Base-by-base conservation (phyloP, 2,329 filamentous ascomycete species). In the Microdochium bolleyi region DNA sequence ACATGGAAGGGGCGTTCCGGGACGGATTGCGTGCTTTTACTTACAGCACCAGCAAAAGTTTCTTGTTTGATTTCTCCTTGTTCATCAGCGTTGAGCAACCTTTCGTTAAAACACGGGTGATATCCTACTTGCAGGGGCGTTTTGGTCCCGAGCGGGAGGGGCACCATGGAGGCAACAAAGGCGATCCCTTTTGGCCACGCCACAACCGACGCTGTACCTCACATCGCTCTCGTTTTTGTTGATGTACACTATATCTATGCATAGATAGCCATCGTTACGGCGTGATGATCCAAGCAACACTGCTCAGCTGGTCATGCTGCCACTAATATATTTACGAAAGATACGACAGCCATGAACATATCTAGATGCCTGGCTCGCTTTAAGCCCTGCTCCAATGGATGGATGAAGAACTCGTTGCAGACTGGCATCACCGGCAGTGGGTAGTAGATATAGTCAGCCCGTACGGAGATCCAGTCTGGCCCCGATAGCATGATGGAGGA, bases 1-100 rank as follows among this genome's bases (percentile, higher is more conserved):
- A 41, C 10, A 48, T 27, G 48, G 19, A 38, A 48, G 44, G 34
- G 50, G 53, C 50, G 50, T 54, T 52, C 30, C 19, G 30, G 53
- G 48, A 21, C 27, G n/a, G 24, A 32, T 22, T 44, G 30, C 3
- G 41, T 46, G 48, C 48, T 3, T 27, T 3, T 24, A 16, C 8
- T 27, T 49, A 19, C 48, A 30, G 48, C 48, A 49, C 48, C 48
- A 30, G 24, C 48, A 30, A 49, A 49, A 49, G 27, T 22, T 30
- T 16, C 14, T 27, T 25, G 21, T 49, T 49, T 46, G n/a, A 46
- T 46, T 46, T 19, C 19, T 46, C 14, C 41, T 22, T 19, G 41
- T 46, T 46, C 41, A 46, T 46, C 41, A 46, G 41, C 41, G 41
- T 46, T 46, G 41, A 22, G 41, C 41, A 46, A 22, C 41, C 41